These are phyloP conservation scores for Cladophialophora carrionii DNA, from an alignment of 2,329 filamentous ascomycete species.

Conservation along the genomic window DNA sequence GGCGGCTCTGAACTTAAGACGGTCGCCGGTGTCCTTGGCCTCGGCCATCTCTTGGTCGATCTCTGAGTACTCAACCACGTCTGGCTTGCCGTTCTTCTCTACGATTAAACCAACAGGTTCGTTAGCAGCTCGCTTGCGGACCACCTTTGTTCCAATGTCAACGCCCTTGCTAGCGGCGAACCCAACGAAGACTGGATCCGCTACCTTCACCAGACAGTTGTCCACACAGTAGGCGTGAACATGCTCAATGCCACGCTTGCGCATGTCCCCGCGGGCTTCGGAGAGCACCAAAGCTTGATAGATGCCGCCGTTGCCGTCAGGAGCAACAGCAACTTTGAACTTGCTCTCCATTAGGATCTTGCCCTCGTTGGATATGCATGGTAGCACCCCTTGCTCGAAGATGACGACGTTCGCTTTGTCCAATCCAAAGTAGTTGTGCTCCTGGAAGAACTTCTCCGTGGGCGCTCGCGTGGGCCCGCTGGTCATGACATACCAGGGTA, in stretches of 20 bases:
- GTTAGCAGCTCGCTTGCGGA: slow-evolving; percentile 94
- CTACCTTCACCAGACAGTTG: slow-evolving; percentile 99
- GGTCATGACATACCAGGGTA: slow-evolving; percentile 99
- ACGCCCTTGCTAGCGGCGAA: slow-evolving; percentile 86
- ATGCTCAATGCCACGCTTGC: slow-evolving; percentile 85
- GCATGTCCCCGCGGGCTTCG: slow-evolving; percentile 84
- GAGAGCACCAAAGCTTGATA: slow-evolving; percentile 86
- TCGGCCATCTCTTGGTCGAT: slow-evolving; percentile 88
- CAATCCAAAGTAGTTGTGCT: slow-evolving; percentile 89
- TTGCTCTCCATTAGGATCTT: slow-evolving; percentile 95
- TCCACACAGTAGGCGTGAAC: slow-evolving; percentile 98
- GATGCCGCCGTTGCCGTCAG: slow-evolving; percentile 95
- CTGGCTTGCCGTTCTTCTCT: slow-evolving; percentile 91
- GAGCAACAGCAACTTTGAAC: slow-evolving; percentile 87
- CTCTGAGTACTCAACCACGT: slow-evolving; percentile 98
- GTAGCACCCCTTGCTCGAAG: slow-evolving; percentile 95
- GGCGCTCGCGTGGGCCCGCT: slow-evolving; percentile 88
- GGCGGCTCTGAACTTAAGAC: slow-evolving; percentile 94
- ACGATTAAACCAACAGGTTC: slow-evolving; percentile 95
- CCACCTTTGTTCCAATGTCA: slow-evolving; percentile 98
- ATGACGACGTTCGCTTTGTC: slow-evolving; percentile 82
- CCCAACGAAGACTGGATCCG: slow-evolving; percentile 92
- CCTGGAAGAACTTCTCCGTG: slow-evolving; percentile 90
- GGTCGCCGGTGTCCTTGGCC: slow-evolving; percentile 77
- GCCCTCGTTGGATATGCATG: slow-evolving; percentile 95